Conservation (phyloP, 306 rosid genomes). For the Myrica gale region DNA sequence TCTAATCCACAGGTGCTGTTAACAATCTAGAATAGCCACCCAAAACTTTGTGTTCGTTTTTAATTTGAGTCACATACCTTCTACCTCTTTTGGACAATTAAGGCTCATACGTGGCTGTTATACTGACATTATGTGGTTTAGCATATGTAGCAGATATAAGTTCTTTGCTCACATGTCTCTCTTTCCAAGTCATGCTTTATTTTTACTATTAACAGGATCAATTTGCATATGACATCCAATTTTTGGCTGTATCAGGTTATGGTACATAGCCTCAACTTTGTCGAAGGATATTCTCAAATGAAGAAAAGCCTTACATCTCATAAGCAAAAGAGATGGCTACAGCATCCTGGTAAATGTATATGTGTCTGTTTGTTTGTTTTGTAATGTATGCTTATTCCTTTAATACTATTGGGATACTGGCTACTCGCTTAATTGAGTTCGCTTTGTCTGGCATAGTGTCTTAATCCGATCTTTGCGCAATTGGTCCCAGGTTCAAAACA, state of each 20-base stretch:
- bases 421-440: not conserved
- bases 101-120: not conserved
- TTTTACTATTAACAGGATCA: not conserved
- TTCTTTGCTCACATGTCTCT: conserved; percentile 11
- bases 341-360: conserved; percentile 32
- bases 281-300: conserved; percentile 29
- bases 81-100: not conserved
- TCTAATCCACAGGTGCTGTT: not conserved
- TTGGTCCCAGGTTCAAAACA: not conserved
- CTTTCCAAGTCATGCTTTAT: not conserved
- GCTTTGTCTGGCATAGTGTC: not conserved
- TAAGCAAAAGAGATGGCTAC: conserved; percentile 2
- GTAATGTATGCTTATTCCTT: conserved; percentile 4
- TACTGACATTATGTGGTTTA: not conserved
- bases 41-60: not conserved
- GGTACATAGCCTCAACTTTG: conserved; percentile 53
- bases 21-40: not conserved
- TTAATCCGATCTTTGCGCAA: not conserved
- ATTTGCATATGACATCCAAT: conserved; percentile 2
- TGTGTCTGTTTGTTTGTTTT: not conserved
- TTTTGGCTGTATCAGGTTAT: conserved; percentile 39
- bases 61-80: not conserved
- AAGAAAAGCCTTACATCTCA: not conserved
- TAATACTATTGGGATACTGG: not conserved
- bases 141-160: not conserved